Evolutionary conservation across 192 early-diverging fungal species (phyloP).

Genomic region (Podila verticillata): DNA sequence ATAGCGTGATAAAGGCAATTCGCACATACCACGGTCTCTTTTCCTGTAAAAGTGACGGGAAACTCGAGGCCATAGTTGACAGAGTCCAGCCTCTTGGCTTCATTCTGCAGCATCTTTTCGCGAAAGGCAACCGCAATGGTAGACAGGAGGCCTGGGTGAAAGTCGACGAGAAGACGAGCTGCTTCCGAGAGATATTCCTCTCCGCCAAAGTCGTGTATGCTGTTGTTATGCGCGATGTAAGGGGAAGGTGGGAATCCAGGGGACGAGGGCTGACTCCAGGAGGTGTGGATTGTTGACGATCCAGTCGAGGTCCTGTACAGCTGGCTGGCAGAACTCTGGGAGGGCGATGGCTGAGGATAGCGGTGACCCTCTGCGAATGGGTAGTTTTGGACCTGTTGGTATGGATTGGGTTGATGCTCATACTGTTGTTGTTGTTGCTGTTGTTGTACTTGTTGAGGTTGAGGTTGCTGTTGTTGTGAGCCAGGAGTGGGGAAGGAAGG

Average conservation of each 20-base stretch:
- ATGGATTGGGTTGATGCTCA: conserved; percentile 9
- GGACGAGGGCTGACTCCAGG: conserved; percentile 49
- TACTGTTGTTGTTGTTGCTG: conserved; percentile 4
- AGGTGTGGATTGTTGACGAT: conserved; percentile 41
- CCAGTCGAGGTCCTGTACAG: conserved; percentile 45
- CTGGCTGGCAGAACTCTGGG: conserved; percentile 26
- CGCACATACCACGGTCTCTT: conserved; percentile 73
- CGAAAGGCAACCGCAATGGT: conserved; percentile 49
- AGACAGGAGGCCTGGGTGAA: conserved; percentile 39
- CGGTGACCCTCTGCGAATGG: conserved; percentile 33
- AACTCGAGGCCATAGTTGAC: conserved; percentile 74
- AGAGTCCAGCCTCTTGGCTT: conserved; percentile 39
- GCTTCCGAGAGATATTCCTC: conserved; percentile 27
- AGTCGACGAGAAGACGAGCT: conserved; percentile 23
- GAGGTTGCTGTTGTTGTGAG: conserved; percentile 12
- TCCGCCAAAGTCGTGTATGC: neutral
- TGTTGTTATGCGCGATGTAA: conserved; percentile 4
- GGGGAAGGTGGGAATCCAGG: conserved; percentile 39
- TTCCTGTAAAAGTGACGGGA: conserved; percentile 77
- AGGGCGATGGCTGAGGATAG: conserved; percentile 37
- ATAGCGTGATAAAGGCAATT: neutral
- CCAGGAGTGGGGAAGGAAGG: neutral
- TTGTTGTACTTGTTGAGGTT: conserved; percentile 4
- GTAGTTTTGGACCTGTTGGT: conserved; percentile 11
- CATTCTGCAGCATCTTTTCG: conserved; percentile 44